A percentile compares a stretch with the other conserved stretches of the same genome.
Evolutionary conservation across 2,329 filamentous ascomycete genomes (phyloP).

Genomic region (Podosphaera aphanis): DNA sequence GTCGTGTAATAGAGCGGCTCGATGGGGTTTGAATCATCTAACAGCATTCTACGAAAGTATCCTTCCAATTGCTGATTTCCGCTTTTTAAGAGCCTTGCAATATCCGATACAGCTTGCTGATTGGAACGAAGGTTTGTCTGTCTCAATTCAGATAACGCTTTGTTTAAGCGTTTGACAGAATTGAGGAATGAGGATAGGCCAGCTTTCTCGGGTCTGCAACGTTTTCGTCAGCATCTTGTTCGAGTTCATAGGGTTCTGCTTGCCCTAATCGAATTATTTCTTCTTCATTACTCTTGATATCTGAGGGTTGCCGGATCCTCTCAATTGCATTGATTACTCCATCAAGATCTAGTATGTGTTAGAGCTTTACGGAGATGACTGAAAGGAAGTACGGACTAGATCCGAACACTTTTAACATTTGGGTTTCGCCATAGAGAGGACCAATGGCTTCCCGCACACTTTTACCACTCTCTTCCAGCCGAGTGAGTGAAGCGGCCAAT

Average conservation of each 20-base stretch:
- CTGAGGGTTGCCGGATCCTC: conserved; percentile 66
- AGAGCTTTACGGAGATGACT: too few species aligned
- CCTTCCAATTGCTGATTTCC: conserved; percentile 68
- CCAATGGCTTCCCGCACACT: conserved; percentile 80
- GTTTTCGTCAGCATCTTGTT: conserved; percentile 6
- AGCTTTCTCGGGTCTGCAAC: conserved; percentile 45
- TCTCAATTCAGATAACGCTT: conserved; percentile 63
- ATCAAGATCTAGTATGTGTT: conserved; percentile 45
- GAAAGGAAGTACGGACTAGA: conserved; percentile 32
- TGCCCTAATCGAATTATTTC: conserved; percentile 65
- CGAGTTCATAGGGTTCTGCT: conserved; percentile 6
- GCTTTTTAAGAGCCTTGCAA: conserved; percentile 51
- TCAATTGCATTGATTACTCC: conserved; percentile 70
- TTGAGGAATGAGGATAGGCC: conserved; percentile 68
- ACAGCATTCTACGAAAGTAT: conserved; percentile 57
- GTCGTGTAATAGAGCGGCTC: conserved; percentile 86
- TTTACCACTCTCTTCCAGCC: conserved; percentile 70
- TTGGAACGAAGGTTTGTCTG: conserved; percentile 81
- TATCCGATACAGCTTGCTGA: conserved; percentile 64
- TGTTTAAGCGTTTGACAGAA: conserved; percentile 71
- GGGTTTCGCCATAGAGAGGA: conserved; percentile 80
- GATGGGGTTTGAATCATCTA: conserved; percentile 54
- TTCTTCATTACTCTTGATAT: conserved; percentile 81
- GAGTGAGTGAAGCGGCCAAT: conserved; percentile 67
- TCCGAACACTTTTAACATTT: conserved; percentile 66